phyloP scores from a whole-genome alignment of 768 basidiomycete species.

The Leccinum obscurum region DNA sequence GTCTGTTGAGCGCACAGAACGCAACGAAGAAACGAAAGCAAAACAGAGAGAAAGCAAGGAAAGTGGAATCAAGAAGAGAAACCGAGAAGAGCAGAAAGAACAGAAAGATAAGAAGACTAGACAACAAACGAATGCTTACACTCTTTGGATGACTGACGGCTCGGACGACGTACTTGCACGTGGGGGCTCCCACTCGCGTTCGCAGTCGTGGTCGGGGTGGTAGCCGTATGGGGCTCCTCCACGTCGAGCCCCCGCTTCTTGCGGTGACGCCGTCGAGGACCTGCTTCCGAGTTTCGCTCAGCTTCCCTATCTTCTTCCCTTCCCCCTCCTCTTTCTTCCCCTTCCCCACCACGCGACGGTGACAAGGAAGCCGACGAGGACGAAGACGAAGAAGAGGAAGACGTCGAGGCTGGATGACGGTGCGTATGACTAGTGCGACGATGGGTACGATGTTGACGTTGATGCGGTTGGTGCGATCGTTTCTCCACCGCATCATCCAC shows the following conservation, averaged over 20 bases:
- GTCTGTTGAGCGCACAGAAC: not conserved
- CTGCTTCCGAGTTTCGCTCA: conserved; percentile 10
- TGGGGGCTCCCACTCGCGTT: not conserved
- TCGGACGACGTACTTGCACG: not conserved
- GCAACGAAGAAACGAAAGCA: not conserved
- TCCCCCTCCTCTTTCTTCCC: conserved; percentile 5
- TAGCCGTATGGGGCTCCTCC: not conserved
- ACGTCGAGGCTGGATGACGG: conserved; percentile 1
- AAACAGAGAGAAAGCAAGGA: not conserved
- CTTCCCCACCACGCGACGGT: conserved; percentile 14
- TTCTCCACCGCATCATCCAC: conserved; percentile 1
- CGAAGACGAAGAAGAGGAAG: conserved; percentile 19
- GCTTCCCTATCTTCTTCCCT: not conserved
- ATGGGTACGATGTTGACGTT: not conserved
- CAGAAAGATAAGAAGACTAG: not conserved
- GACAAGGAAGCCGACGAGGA: conserved; percentile 5
- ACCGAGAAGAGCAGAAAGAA: not conserved
- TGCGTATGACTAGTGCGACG: not conserved
- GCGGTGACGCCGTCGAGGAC: conserved; percentile 8
- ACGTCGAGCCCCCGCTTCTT: conserved; percentile 22
- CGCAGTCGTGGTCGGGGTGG: not conserved
- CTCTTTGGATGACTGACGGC: conserved; percentile 12
- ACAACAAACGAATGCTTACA: conserved; percentile 5
- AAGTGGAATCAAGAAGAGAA: not conserved
- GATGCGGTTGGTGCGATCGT: not conserved